Base-by-base conservation (phyloP, 441 rosid genomes). In the Euphorbia celastroides region DNA sequence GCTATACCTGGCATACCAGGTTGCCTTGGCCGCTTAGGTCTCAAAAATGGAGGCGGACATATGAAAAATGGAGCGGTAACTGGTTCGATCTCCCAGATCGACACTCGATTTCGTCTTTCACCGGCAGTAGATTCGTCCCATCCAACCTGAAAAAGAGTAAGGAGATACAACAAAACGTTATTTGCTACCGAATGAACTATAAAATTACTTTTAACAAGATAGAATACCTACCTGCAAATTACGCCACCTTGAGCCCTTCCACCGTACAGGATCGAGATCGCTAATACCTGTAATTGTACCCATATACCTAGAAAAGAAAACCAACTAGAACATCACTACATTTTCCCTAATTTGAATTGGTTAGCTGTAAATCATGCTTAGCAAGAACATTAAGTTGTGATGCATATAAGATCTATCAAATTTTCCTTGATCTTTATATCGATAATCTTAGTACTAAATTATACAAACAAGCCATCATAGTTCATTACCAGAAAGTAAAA, bases 71-170 rank as follows among this genome's bases (percentile, higher is more conserved):
- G 99, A 77, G 93, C 84, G 68, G 87, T 80, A 66, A 94, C 90
- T 5, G 97, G 99, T 75, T 94, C 99, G 55, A 92, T 90, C 64
- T 94, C 99, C 99, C 99, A 94, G 58, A 87, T 78, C 32, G 99
- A 94, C 57, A 89, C 98, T 68, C 96, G 90, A 51, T 77, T 82
- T 4, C 86, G 92, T 67, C 84, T 80, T 72, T 94, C 98, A 34
- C 90, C 95, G 73, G 96, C 83, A 70, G 92, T 86, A 52, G 99
- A 89, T 70, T 94, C 99, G 77, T 94, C 99, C 99, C 99, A 94
- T 58, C 99, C 97, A 75, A 90, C 94, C 99, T 94, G 75, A 34
- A 57, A 20, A 72, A 75, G 52, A 36, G 67, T 22, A 75, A 20
- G 55, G 19, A 66, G 61, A 22, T 55, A 30, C 2, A 67, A n/a